A percentile compares a stretch with the other conserved stretches of the same genome.
Evolutionary conservation across 108 stramenopile genomes (phyloP).

Genomic region (Asterionellopsis glacialis): DNA sequence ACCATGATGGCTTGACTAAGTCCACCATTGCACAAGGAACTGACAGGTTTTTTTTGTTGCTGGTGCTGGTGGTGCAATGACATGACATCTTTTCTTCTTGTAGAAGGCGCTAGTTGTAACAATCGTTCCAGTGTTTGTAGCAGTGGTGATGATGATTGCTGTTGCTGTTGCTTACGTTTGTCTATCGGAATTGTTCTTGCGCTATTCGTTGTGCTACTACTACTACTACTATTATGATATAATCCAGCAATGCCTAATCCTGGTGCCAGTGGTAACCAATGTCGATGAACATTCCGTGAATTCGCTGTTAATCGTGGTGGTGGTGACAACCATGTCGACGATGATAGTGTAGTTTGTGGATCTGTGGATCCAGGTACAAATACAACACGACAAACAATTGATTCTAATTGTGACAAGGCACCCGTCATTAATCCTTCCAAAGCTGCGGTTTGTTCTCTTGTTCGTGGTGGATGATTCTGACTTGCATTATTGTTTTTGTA

Average conservation of each 20-base stretch:
- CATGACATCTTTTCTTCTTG: too few species aligned
- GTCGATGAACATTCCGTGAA: constrained; percentile 47
- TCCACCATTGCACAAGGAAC: too few species aligned
- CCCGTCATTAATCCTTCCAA: constrained; percentile 50
- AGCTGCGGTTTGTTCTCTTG: constrained; percentile 38
- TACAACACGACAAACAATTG: constrained; percentile 54
- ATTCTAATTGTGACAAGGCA: constrained; percentile 53
- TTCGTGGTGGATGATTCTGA: constrained; percentile 13
- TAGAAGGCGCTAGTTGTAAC: too few species aligned
- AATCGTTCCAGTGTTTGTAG: too few species aligned
- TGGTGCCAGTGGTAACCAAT: constrained; percentile 45
- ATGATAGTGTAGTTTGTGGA: background rate
- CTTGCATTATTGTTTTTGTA: background rate
- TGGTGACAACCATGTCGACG: too few species aligned
- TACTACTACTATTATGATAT: too few species aligned
- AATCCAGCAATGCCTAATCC: constrained; percentile 47
- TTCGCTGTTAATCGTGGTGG: constrained; percentile 48
- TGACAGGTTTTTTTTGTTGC: too few species aligned
- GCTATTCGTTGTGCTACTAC: background rate
- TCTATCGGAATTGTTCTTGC: background rate
- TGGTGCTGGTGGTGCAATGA: too few species aligned
- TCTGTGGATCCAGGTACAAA: constrained; percentile 26
- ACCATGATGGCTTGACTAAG: too few species aligned
- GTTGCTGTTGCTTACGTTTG: too few species aligned
- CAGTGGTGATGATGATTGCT: too few species aligned